A percentile compares a stretch with the other conserved stretches of the same genome.
These are phyloP conservation scores for Helminthosporium solani DNA, from an alignment of 2,329 filamentous ascomycete genomes.

Conservation along the genomic window DNA sequence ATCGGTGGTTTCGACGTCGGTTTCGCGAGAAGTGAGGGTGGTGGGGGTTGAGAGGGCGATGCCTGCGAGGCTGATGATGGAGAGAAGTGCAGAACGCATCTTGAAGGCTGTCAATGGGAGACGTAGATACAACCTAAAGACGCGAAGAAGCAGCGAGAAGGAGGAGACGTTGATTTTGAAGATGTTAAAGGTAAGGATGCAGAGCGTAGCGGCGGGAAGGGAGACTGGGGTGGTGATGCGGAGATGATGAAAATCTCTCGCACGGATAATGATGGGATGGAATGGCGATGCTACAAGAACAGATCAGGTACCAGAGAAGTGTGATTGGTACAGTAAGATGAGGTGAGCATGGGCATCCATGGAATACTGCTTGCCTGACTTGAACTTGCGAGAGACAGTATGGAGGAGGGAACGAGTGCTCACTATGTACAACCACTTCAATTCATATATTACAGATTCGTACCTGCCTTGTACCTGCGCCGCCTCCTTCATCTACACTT, in stretches of 20 bases:
- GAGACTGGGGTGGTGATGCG: background rate
- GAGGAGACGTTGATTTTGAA: no score
- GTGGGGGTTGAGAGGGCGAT: conserved; percentile 10
- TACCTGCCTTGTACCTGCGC: background rate
- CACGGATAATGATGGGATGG: background rate
- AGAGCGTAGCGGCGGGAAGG: background rate
- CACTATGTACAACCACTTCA: no score
- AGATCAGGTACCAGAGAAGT: background rate
- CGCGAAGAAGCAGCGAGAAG: background rate
- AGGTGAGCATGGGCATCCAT: no score
- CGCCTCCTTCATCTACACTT: background rate
- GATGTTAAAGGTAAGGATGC: no score
- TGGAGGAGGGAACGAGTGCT: no score
- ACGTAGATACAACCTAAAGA: background rate
- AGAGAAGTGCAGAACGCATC: conserved; percentile 12
- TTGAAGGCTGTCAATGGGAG: background rate
- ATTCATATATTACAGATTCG: background rate
- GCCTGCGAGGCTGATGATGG: conserved; percentile 10
- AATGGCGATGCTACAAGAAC: background rate
- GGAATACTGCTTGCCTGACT: background rate
- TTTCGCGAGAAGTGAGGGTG: conserved; percentile 10
- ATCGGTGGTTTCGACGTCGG: conserved; percentile 44
- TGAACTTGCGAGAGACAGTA: no score
- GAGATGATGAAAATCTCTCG: background rate
- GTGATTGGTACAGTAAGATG: background rate